Base-by-base conservation (phyloP, 495 filamentous ascomycete species). In the Barbatosphaeria neglecta region DNA sequence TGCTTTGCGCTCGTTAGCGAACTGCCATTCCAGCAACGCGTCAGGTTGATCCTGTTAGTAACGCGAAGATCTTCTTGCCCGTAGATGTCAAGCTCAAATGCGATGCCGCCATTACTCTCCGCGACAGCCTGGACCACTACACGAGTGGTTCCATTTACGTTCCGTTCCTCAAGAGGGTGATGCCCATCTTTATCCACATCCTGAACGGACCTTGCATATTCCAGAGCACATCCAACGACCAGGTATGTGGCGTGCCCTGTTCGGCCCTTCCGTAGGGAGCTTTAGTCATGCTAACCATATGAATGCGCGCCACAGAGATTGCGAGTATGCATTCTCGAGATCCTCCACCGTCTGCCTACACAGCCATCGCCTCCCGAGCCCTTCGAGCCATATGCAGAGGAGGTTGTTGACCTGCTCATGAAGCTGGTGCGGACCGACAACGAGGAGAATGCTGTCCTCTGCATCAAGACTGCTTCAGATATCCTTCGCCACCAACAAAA, bases 381-480 rank as follows among this genome's bases (percentile, higher is more conserved):
- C 6, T 77, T 94, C 56, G 87, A 95, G 62, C 85, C 83, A 4
- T 92, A 89, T 59, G 90, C 90, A 16, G 74, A 77, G 33, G 83
- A 87, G 49, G 78, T 94, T 49, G 88, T 95, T 31, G 87, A 95
- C 56, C 71, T 90, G 48, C 66, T 96, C 48, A 92, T 97, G 85
- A 71, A 74, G 25, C 70, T 99, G 22, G 87, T 95, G 44, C 81
- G 81, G 47, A 81, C 77, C 37, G 93, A 99, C 60, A 99, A 99
- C 55, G 93, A 99, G 60, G 93, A 99, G 38, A 99, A 99, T 70
- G 93, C 90, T 2, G 86, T 94, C 13, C 71, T 99, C 45, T 96
- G 90, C 58, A 90, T 99, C 74, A 97, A 97, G 70, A 94, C 88
- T 1, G 86, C 95, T 44, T 95, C 95, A 75, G 92, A 99, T 57